Evolutionary conservation across 345 rosid genomes (phyloP), one percentile per base, ranked within the genome.

Genomic region (Eutrema heterophyllum): DNA sequence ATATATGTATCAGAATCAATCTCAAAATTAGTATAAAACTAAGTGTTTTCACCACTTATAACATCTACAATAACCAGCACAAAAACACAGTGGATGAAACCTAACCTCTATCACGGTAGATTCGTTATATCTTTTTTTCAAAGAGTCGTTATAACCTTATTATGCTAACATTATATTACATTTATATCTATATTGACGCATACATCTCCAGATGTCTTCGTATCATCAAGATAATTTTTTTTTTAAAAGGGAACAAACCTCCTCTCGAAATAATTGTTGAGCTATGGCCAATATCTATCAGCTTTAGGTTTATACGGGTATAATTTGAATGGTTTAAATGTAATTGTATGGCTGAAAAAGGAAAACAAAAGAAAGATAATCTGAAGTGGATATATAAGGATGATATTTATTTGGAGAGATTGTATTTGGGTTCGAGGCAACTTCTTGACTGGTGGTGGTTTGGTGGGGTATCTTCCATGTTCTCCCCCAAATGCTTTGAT

Each of bases 401-500:
- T 68, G 64, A 75, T 35, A 68, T 43, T 15, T 62, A 36, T 26
- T 35, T 26, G 52, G 33, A 75, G 64, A 61, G 13, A 15, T 52
- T 60, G 69, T 68, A 61, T 62, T 62, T 33, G 64, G 7, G 44
- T 68, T 61, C 68, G 70, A 12, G 68, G 79, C 74, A 68, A 68
- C 57, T 52, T 68, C 79, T 68, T 61, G 2, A 43, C 26, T 52
- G 40, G 55, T 49, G 73, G 57, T 75, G 78, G 62, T 50, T 59
- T 74, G 38, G 78, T 74, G 40, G 78, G 78, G 78, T 61, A 59
- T 51, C 63, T 59, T 59, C 68, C 78, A 74, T 74, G 73, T 74
- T 67, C 48, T 56, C n/a, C 40, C 41, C 54, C 18, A 58, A 74
- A 32, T 67, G 45, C 55, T 75, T 60, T 61, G 56, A 52, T 68